Base-by-base conservation (phyloP, 208 protist genomes). In the Naegleria lovaniensis region DNA sequence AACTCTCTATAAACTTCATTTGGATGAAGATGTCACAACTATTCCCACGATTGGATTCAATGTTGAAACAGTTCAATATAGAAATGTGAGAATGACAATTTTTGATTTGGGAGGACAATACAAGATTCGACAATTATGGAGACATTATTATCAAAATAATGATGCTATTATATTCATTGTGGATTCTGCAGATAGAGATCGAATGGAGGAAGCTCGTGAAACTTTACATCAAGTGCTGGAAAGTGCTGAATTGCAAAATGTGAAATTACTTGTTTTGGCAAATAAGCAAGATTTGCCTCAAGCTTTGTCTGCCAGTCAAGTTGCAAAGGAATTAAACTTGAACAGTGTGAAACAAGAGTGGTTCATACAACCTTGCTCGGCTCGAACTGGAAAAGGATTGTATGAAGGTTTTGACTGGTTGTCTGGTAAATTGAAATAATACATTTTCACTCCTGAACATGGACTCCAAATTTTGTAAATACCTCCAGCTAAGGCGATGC, bases 11-110 rank as follows among this genome's bases (percentile, higher is more conserved):
- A 98, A 99, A 94, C 95, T 99, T 79, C 99, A 99, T 94, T 95
- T 99, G 9, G 98, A 97, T 41, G 97, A 99, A 94, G 96, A 98
- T 88, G 96, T 97, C 84, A 97, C 95, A 22, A 99, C 99, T 51
- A 98, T 99, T 88, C 98, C 98, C 13, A 99, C 98, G 55, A 98
- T 99, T 91, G 97, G 97, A 52, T 96, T 99, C 94, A 99, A 99
- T 94, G 97, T 99, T 85, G 96, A 98, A 16, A 93, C 94, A 9
- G 93, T 99, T 29, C 93, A 97, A 91, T 99, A 99, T 94, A 98
- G 98, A 92, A 99, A 98, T 85, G 97, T 99, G 59, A 98, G 94
- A 59, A 99, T 99, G 89, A 98, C 97, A 39, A 95, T 99, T 85
- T 89, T 48, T 48, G 86, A 89, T 43, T 48, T 89, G 38, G 86